phyloP scores from a whole-genome alignment of 768 basidiomycete genomes.

The Leccinum aurantiacum region DNA sequence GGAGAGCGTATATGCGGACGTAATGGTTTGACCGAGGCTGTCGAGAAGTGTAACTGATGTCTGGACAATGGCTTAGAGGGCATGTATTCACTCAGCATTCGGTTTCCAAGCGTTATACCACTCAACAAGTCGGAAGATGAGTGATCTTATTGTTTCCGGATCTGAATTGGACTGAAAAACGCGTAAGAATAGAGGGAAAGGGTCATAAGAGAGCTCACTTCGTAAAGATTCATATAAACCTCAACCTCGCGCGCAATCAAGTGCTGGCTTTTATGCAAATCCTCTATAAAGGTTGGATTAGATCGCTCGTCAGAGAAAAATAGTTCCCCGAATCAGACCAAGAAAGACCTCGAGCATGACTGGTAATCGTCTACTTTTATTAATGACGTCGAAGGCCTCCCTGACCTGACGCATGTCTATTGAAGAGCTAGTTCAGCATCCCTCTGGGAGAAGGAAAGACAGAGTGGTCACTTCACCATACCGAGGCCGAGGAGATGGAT shows the following conservation, averaged over 20 bases:
- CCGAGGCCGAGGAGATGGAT: conserved; percentile 30
- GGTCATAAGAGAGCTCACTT: conserved; percentile 41
- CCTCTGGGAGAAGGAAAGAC: neutral
- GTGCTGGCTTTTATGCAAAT: conserved; percentile 57
- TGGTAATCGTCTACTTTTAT: conserved; percentile 57
- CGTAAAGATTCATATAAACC: conserved; percentile 56
- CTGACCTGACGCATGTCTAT: conserved; percentile 51
- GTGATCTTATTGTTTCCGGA: conserved; percentile 47
- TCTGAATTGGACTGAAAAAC: conserved; percentile 44
- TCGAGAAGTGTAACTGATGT: conserved; percentile 10
- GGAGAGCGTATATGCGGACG: conserved; percentile 58
- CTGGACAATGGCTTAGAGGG: neutral
- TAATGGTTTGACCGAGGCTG: conserved; percentile 62
- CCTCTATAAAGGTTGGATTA: conserved; percentile 42
- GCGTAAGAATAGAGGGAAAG: conserved; percentile 1
- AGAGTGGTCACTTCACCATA: conserved; percentile 25
- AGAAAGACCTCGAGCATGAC: conserved; percentile 70
- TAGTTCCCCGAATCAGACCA: conserved; percentile 41
- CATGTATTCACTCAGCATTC: conserved; percentile 52
- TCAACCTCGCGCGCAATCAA: conserved; percentile 62
- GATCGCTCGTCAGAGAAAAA: neutral
- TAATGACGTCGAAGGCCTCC: conserved; percentile 58
- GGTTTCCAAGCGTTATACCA: conserved; percentile 83
- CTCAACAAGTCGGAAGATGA: conserved; percentile 59
- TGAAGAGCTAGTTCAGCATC: conserved; percentile 1